Evolutionary conservation across 495 filamentous ascomycete genomes (phyloP), one percentile per base, ranked within the genome.

Genomic region (Hyphodiscus hymeniophilus): DNA sequence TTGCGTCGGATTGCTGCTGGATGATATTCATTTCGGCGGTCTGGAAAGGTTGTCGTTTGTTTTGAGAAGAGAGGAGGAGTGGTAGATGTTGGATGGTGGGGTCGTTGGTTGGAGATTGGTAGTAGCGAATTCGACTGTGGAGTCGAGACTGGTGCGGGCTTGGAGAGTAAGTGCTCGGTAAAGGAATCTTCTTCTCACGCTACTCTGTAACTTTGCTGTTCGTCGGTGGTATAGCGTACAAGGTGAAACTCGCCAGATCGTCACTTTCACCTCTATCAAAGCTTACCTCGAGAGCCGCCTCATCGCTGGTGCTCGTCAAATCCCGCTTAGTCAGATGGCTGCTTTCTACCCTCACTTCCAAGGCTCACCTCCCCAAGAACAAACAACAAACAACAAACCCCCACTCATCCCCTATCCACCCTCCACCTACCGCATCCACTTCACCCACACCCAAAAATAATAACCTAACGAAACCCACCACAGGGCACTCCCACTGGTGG

Each of bases 11-110:
- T 60, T 73, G 67, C 57, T 77, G 72, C 54, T 76, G 75, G 59
- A 77, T 75, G 52, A 78, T 73, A 32, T 74, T 77, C 75, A 78
- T 78, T 33, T 52, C 51, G 43, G 21, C 31, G 47, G 41, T 5
- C 2, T 41, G 18, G 12, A 28, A 28, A 36, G n/a, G 3, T n/a
- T n/a, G 0, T 2, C 38, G 15, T 26, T 2, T 23, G 16, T 34
- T 13, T 18, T 15, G 4, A 11, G 33, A 28, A n/a, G 5, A 30
- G 45, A 18, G 24, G 38, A 24, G 32, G 24, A 22, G 38, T 7
- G 22, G 17, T 20, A 2, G 36, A 38, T 44, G n/a, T n/a, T n/a
- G n/a, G n/a, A n/a, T n/a, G n/a, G n/a, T n/a, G n/a, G n/a, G n/a
- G n/a, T n/a, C n/a, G n/a, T n/a, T n/a, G n/a, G n/a, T n/a, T n/a